Base-by-base conservation (phyloP, 306 rosid genomes). In the Cucumis cinereus region DNA sequence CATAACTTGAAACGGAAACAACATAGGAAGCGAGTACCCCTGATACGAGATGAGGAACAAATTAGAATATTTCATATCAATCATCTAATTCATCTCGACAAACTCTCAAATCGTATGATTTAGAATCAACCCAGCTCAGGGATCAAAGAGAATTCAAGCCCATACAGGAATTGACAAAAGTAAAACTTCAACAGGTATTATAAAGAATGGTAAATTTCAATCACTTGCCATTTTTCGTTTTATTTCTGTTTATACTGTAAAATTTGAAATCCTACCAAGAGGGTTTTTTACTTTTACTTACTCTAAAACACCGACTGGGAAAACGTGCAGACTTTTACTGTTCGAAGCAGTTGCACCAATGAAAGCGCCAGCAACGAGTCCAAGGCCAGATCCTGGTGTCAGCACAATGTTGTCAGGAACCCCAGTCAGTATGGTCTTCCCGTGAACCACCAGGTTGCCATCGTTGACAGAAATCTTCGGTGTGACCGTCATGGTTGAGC, bases 1-100 rank as follows among this genome's bases (percentile, higher is more conserved):
- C 99, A 94, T 75, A 94, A 82, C 88, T 92, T 92, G 89, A 94
- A 94, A 50, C 99, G 95, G 79, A 94, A 94, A 61, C 90, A 89
- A 81, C 97, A 90, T 89, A 92, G 63, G 87, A 94, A 94, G 20
- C 96, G 89, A 1, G 80, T 85, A 36, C 84, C 99, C 86, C 99
- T 94, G 77, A 24, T 49, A 43, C 23, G 55, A 74, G 23, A 50
- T 50, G 36, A 12, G 35, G 10, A 8, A 26, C 0, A 26, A 47
- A 49, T 47, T 24, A 71, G 67, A 76, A 76, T 35, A 53, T 56
- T 22, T 56, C 24, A 38, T 6, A 41, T 12, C 13, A 73, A 47
- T 66, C 12, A 33, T 23, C 10, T 35, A 64, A 35, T 17, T 36
- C 43, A 30, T 4, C 73, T 66, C 20, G 10, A 66, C 22, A 19